phyloP scores from a whole-genome alignment of 2,329 filamentous ascomycete species.

The Plenodomus biglobosus region DNA sequence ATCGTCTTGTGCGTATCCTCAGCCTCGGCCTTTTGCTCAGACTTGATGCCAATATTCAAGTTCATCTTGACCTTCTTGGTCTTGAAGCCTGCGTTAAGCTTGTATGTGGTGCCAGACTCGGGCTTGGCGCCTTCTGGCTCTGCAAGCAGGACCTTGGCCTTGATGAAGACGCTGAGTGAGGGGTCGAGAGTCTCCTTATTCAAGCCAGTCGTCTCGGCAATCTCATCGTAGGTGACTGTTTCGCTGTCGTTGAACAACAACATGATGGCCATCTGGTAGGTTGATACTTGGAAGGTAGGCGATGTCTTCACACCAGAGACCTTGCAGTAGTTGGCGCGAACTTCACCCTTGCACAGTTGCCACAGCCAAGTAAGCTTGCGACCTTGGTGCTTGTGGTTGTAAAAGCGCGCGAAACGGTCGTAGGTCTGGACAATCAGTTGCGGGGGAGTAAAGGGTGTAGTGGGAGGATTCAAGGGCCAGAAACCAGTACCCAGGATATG shows the following conservation, averaged over 20 bases:
- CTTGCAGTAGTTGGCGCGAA: conserved; percentile 92
- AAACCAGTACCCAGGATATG: conserved; percentile 94
- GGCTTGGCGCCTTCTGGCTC: conserved; percentile 73
- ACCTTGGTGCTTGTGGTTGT: conserved; percentile 94
- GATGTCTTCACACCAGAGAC: conserved; percentile 67
- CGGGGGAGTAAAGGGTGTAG: conserved; percentile 85
- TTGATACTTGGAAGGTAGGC: conserved; percentile 95
- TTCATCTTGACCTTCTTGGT: conserved; percentile 98
- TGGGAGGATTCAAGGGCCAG: conserved; percentile 88
- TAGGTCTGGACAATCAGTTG: conserved; percentile 82
- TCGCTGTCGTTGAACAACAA: conserved; percentile 93
- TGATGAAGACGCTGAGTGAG: conserved; percentile 81
- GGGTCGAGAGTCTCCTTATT: conserved; percentile 82
- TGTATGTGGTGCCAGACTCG: conserved; percentile 75
- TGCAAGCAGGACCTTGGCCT: conserved; percentile 84
- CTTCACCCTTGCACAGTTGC: conserved; percentile 96
- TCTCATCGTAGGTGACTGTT: conserved; percentile 82
- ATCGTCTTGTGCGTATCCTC: conserved; percentile 99
- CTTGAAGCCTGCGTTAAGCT: conserved; percentile 93
- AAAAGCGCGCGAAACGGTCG: conserved; percentile 86
- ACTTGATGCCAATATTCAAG: conserved; percentile 90
- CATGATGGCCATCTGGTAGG: conserved; percentile 96
- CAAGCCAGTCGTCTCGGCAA: conserved; percentile 77
- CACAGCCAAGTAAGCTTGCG: conserved; percentile 97
- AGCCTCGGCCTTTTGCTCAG: conserved; percentile 93